These are phyloP conservation scores for Anacardium occidentale DNA, from an alignment of 345 rosid genomes.

Conservation along the genomic window DNA sequence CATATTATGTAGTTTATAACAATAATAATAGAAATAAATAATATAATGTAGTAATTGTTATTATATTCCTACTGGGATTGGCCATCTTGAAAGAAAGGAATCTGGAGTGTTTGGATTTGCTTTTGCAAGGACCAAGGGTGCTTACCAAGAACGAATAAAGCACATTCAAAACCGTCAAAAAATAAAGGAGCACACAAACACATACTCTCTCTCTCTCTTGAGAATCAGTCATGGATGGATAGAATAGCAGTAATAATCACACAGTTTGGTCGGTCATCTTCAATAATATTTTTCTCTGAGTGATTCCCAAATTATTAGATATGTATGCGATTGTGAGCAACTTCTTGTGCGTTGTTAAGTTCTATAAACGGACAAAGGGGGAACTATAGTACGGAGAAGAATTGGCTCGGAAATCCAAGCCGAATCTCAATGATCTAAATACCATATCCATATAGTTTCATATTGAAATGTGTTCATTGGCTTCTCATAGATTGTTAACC, in stretches of 20 bases:
- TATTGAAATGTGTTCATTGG: conserved; percentile 2
- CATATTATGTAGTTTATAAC: not conserved
- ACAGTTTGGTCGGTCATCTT: conserved; percentile 26
- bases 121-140: conserved; percentile 69
- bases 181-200: not conserved
- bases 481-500: conserved; percentile 2
- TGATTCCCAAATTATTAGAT: conserved; percentile 19
- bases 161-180: conserved; percentile 52
- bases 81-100: conserved; percentile 63
- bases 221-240: not conserved
- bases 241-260: conserved; percentile 9
- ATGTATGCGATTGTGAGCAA: not conserved
- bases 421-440: conserved; percentile 10
- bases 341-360: conserved; percentile 3
- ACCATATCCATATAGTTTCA: not conserved
- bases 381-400: conserved; percentile 1
- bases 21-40: not conserved
- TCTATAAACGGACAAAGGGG: not conserved
- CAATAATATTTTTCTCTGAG: not conserved
- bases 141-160: conserved; percentile 64
- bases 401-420: conserved; percentile 45
- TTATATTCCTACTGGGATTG: conserved; percentile 28
- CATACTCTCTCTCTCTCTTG: conserved; percentile 15
- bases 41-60: not conserved
- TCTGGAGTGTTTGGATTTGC: conserved; percentile 44